Evolutionary conservation across 352 stramenopile genomes (phyloP).

Genomic region (Phytophthora pseudosyringae): DNA sequence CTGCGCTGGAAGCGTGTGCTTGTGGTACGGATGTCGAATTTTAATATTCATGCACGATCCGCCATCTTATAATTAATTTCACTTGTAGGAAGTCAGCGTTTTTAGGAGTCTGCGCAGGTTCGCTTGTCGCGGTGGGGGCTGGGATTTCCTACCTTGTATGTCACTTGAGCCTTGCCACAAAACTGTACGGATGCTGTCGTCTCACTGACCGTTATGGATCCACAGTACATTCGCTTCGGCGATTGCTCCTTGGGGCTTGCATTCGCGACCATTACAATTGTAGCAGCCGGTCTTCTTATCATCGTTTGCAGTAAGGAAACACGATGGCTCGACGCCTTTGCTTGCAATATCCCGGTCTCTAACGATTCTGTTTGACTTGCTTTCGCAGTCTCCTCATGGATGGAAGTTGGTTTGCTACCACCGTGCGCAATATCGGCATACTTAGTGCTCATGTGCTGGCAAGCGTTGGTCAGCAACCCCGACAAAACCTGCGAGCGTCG

Average conservation of each 20-base stretch:
- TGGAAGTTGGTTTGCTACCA: conserved; percentile 79
- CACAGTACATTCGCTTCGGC: conserved; percentile 90
- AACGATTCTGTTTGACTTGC: not conserved
- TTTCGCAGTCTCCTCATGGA: conserved; percentile 62
- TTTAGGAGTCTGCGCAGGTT: conserved; percentile 55
- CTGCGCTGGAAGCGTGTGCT: conserved; percentile 19
- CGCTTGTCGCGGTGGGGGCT: conserved; percentile 55
- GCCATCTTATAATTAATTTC: not conserved
- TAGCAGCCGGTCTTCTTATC: conserved; percentile 72
- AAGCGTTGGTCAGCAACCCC: conserved; percentile 67
- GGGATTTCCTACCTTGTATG: conserved; percentile 62
- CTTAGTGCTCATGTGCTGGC: conserved; percentile 80
- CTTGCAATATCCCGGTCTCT: not conserved
- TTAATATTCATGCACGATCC: not conserved
- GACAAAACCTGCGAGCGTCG: conserved; percentile 48
- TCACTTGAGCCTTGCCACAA: not conserved
- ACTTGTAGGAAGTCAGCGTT: conserved; percentile 35
- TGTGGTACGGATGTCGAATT: conserved; percentile 18
- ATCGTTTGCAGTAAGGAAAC: conserved; percentile 56
- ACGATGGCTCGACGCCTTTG: conserved; percentile 7
- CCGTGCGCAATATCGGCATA: conserved; percentile 79
- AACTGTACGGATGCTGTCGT: not conserved
- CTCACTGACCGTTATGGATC: not conserved
- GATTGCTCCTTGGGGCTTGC: conserved; percentile 77
- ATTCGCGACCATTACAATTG: conserved; percentile 91